These are phyloP conservation scores for Chaetomium cochliodes DNA, from an alignment of 495 filamentous ascomycete species.

Conservation along the genomic window DNA sequence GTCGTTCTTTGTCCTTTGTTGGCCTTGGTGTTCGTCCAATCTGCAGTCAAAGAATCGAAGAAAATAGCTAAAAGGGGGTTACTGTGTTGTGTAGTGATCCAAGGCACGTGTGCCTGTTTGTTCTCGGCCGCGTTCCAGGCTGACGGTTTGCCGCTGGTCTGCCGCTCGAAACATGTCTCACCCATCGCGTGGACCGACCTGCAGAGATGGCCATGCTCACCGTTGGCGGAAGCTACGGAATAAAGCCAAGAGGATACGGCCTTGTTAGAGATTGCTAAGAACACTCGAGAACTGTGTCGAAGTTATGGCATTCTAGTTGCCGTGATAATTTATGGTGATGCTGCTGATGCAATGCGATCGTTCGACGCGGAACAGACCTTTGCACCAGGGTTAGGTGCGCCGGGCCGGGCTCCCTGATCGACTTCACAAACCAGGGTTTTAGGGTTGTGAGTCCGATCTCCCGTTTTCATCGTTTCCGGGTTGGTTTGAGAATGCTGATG, in stretches of 20 bases:
- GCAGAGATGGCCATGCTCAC: not conserved
- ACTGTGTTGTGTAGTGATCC: no score
- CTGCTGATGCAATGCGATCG: not conserved
- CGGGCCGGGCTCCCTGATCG: slow-evolving; percentile 9
- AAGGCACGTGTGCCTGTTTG: not conserved
- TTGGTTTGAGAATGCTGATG: not conserved
- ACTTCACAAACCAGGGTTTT: not conserved
- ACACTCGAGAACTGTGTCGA: not conserved
- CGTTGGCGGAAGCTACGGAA: not conserved
- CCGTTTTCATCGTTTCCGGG: not conserved
- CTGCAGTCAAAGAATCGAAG: no score
- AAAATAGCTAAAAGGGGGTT: not conserved
- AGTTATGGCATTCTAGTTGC: not conserved
- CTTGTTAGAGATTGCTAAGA: no score
- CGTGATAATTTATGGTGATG: not conserved
- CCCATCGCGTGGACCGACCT: not conserved
- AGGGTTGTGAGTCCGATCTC: not conserved
- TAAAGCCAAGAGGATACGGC: not conserved
- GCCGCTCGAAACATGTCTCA: slow-evolving; percentile 12
- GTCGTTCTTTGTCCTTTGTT: not conserved
- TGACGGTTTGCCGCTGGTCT: not conserved
- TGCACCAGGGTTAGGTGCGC: not conserved
- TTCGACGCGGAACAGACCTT: not conserved
- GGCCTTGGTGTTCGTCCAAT: not conserved
- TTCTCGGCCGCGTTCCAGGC: not conserved